phyloP scores from a whole-genome alignment of 148 eudicot species.

The Oxyria digyna region DNA sequence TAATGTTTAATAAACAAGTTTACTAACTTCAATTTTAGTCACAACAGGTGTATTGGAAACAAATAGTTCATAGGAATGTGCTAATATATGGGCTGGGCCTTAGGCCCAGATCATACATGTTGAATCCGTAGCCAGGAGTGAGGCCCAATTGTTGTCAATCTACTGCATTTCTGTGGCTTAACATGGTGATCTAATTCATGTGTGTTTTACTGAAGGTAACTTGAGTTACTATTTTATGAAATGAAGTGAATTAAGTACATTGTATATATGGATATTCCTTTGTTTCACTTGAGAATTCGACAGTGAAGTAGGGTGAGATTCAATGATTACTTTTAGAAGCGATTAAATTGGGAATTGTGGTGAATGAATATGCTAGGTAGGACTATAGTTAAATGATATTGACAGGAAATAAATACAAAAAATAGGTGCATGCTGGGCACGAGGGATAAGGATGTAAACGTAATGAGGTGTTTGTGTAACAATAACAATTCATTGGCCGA shows the following conservation, averaged over 20 bases:
- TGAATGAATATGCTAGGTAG: background rate
- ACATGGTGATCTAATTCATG: background rate
- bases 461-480: background rate
- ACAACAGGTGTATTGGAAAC: too few species aligned
- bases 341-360: background rate
- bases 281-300: background rate
- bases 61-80: too few species aligned
- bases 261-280: background rate
- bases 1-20: too few species aligned
- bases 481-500: too few species aligned
- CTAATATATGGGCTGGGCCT: too few species aligned
- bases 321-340: too few species aligned
- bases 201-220: background rate
- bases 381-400: background rate
- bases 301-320: background rate
- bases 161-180: background rate
- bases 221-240: background rate
- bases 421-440: background rate
- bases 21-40: too few species aligned
- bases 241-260: background rate
- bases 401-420: background rate
- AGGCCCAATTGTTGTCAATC: background rate
- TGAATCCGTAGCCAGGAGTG: background rate
- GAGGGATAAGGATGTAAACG: slow-evolving; percentile 3
- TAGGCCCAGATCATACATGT: background rate